Conservation (phyloP, 169 alveolate species). For the Cryptosporidium tyzzeri region DNA sequence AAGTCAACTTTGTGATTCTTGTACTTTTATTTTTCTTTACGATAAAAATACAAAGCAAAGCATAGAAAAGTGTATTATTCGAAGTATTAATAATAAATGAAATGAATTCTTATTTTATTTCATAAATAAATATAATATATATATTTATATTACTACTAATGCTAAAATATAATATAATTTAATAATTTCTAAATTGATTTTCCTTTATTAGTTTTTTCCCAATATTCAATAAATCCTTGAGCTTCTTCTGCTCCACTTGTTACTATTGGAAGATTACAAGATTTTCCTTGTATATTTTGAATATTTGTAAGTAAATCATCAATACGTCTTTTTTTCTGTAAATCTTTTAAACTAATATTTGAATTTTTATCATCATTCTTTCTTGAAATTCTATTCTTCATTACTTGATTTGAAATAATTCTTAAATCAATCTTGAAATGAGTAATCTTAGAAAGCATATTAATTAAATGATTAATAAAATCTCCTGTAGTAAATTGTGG, state of each 20-base stretch:
- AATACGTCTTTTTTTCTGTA: constrained; percentile 25
- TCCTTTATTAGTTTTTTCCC: constrained; percentile 42
- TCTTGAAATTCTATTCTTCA: neutral
- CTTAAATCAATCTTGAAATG: constrained; percentile 1
- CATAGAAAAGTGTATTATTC: constrained; percentile 55
- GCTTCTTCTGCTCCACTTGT: constrained; percentile 39
- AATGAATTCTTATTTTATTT: too few species aligned
- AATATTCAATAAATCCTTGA: constrained; percentile 30
- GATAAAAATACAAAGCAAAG: constrained; percentile 66
- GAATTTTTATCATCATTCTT: neutral
- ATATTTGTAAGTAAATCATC: neutral
- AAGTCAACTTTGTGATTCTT: constrained; percentile 82
- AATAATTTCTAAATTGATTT: neutral
- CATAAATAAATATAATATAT: too few species aligned
- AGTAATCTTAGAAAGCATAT: constrained; percentile 34
- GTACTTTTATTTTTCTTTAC: constrained; percentile 79
- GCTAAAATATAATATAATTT: neutral
- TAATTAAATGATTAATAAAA: neutral
- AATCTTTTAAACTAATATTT: neutral
- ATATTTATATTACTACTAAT: too few species aligned
- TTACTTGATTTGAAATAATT: constrained; percentile 1
- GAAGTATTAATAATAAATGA: constrained; percentile 17
- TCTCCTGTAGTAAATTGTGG: constrained; percentile 73
- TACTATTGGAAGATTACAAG: constrained; percentile 29
- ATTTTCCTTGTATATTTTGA: constrained; percentile 34